Base-by-base conservation (phyloP, 225 moss, liverwort and hornwort species). In the Pseudoscleropodium purum region DNA sequence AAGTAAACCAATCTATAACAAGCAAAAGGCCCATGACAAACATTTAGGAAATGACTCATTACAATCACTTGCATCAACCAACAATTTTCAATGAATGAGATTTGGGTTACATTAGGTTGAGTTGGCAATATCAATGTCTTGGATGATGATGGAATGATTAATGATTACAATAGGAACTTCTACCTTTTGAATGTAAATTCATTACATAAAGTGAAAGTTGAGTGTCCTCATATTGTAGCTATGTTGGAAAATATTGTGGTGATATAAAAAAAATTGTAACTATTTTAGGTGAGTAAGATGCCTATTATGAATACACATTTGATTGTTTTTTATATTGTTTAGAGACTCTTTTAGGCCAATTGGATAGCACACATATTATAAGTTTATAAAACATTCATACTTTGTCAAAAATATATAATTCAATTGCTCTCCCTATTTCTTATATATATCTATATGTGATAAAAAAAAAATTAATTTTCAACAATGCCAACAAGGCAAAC, bases 321-420 rank as follows among this genome's bases (percentile, higher is more conserved):
- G 41, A 14, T 70, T 25, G 39, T 3, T 14, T 70, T 70, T 1
- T 1, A 1, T 2, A 0, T 15, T 25, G 6, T 15, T 7, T 41
- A 26, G 0, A 15, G 25, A 39, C 8, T 26, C 25, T 8, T 24
- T 8, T 1, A 14, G 15, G 41, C 13, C n/a, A 69, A 69, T 8
- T 26, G 5, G 8, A 0, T 0, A 41, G 4, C 0, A n/a, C 4
- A 69, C 4, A 37, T 69, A 45, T 6, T 12, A 33, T 17, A 19
- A 67, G 37, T 20, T 36, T 5, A 36, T 36, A 67, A 19, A 34
- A 19, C 2, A 37, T 37, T 5, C 2, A 66, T 67, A 37, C 12
- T 37, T 37, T 68, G 4, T 23, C 10, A n/a, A 21, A 37, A 68
- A 23, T 20, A 36, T 11, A 11, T 5, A 66, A 19, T 5, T 21